Percentiles rank a stretch among this genome's conserved stretches.
Conservation (phyloP, 108 stramenopile species). For the Craspedostauros australis region DNA sequence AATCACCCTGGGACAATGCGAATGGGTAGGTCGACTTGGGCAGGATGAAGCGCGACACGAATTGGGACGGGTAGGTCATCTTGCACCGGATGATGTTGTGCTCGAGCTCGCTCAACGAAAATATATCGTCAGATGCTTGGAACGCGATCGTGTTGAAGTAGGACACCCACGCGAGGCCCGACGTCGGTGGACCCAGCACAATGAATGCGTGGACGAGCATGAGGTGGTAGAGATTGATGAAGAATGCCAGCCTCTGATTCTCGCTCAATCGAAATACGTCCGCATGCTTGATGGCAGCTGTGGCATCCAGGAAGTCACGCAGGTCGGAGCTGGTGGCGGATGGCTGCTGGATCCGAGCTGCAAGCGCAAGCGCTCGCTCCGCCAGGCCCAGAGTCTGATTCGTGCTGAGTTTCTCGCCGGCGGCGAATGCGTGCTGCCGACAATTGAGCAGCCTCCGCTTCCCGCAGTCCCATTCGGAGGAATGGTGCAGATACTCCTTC, state of each 20-base stretch:
- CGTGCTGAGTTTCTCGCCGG: no score
- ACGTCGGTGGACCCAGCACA: conserved; percentile 53
- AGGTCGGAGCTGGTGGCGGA: conserved; percentile 22
- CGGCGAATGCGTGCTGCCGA: no score
- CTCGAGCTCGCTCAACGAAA: conserved; percentile 69
- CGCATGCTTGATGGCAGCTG: conserved; percentile 40
- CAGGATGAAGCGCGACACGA: conserved; percentile 47
- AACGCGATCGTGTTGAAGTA: conserved; percentile 64
- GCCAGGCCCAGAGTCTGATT: conserved; percentile 28
- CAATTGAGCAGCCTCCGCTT: conserved; percentile 60
- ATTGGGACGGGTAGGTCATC: conserved; percentile 53
- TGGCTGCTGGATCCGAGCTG: conserved; percentile 15
- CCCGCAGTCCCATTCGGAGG: conserved; percentile 53
- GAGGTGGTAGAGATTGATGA: conserved; percentile 68
- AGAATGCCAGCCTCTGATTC: conserved; percentile 42
- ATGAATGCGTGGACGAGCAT: conserved; percentile 68
- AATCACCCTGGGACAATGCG: conserved; percentile 39
- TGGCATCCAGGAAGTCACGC: conserved; percentile 45
- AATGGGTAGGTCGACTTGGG: conserved; percentile 47
- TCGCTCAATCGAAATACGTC: conserved; percentile 29
- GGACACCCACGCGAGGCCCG: conserved; percentile 43
- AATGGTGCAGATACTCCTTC: conserved; percentile 53
- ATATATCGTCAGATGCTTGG: conserved; percentile 62
- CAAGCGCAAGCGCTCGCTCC: conserved; percentile 31
- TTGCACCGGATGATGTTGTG: conserved; percentile 61